phyloP scores from a whole-genome alignment of 2,329 filamentous ascomycete genomes.

The Chlorencoelia australis region DNA sequence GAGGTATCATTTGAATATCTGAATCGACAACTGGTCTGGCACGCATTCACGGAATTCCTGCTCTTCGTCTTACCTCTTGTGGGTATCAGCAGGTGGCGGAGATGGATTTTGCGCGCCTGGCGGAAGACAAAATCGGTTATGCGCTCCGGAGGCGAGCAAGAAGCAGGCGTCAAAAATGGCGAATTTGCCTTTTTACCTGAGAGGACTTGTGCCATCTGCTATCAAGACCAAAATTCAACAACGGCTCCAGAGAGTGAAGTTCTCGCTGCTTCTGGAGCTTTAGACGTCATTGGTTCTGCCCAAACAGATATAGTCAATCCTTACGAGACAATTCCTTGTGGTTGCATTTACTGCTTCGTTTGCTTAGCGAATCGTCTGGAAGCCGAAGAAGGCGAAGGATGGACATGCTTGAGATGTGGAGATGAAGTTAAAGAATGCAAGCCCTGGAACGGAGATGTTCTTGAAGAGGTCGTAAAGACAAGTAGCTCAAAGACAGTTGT shows the following conservation, averaged over 20 bases:
- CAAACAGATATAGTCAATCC: slow-evolving; percentile 94
- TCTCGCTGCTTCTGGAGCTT: slow-evolving; percentile 54
- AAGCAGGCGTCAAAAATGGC: slow-evolving; percentile 48
- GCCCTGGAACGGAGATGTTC: slow-evolving; percentile 85
- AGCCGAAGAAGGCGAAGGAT: slow-evolving; percentile 87
- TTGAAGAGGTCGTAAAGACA: too few relatives aligned
- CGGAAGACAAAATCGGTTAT: slow-evolving; percentile 63
- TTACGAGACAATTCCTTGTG: slow-evolving; percentile 82
- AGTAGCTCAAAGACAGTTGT: too few relatives aligned
- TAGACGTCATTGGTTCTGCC: slow-evolving; percentile 73
- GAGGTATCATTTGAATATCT: slow-evolving; percentile 97
- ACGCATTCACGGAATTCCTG: slow-evolving; percentile 99
- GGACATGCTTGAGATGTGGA: slow-evolving; percentile 83
- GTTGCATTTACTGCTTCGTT: slow-evolving; percentile 91
- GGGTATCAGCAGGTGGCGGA: slow-evolving; percentile 83
- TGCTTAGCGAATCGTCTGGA: slow-evolving; percentile 87
- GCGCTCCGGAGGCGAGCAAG: slow-evolving; percentile 38
- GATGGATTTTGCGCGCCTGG: slow-evolving; percentile 84
- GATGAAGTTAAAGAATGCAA: slow-evolving; percentile 74
- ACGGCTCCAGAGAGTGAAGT: slow-evolving; percentile 66
- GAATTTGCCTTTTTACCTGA: slow-evolving; percentile 83
- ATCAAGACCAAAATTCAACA: slow-evolving; percentile 76
- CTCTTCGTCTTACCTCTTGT: slow-evolving; percentile 95
- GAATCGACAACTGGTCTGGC: slow-evolving; percentile 96
- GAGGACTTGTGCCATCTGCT: slow-evolving; percentile 92